Conservation (phyloP, 164 flowering plant genomes). For the Liquidambar formosana region DNA sequence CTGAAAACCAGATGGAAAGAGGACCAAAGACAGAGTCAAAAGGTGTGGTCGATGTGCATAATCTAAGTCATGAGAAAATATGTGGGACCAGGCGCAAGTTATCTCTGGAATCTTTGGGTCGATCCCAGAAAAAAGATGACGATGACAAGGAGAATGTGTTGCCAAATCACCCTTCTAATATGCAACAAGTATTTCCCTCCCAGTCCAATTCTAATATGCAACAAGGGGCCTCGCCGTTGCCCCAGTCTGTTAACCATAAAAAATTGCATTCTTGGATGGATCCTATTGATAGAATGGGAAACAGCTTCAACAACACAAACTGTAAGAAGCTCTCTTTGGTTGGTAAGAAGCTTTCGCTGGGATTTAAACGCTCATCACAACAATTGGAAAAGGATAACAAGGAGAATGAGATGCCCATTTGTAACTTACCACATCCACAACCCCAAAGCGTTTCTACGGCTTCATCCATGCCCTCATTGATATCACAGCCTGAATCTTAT, state of each 20-base stretch:
- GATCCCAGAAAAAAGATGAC: slow-evolving; percentile 14
- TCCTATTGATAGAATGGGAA: neutral
- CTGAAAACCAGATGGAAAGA: slow-evolving; percentile 12
- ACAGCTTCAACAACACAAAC: neutral
- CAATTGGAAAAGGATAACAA: slow-evolving; percentile 16
- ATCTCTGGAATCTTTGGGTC: slow-evolving; percentile 28
- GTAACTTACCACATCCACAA: neutral
- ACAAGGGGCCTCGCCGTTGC: no score
- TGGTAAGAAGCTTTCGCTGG: slow-evolving; percentile 35
- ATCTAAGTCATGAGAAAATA: slow-evolving; percentile 12
- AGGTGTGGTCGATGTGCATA: neutral
- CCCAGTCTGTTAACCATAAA: neutral
- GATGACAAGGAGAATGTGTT: slow-evolving; percentile 17
- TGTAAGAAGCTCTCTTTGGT: slow-evolving; percentile 9
- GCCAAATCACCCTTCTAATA: slow-evolving; percentile 1
- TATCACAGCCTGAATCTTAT: neutral
- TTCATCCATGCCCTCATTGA: no score
- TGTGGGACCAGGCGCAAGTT: slow-evolving; percentile 29
- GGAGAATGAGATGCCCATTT: slow-evolving; percentile 22
- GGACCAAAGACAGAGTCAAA: slow-evolving; percentile 3
- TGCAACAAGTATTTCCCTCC: no score
- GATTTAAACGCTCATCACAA: slow-evolving; percentile 13
- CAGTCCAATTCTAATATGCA: no score
- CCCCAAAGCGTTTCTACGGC: neutral
- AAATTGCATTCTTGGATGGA: slow-evolving; percentile 1